Evolutionary conservation across 352 stramenopile species (phyloP).

Genomic region (Phytophthora ramorum): DNA sequence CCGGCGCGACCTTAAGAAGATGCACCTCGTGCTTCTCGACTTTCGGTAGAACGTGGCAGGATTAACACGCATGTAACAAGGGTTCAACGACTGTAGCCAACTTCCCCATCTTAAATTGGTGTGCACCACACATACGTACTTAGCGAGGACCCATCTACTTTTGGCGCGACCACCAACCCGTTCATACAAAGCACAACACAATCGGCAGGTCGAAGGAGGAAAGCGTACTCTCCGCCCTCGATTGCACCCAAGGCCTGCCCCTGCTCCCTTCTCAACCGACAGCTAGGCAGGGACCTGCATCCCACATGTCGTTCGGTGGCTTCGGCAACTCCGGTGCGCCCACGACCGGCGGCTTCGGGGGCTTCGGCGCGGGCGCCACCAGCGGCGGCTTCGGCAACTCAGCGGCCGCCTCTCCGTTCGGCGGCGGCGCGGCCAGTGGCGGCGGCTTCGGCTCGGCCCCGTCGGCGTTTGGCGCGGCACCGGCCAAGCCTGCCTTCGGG

Average conservation of each 20-base stretch:
- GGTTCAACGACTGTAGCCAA: not conserved
- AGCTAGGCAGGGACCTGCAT: conserved; percentile 25
- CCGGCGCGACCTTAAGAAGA: conserved; percentile 79
- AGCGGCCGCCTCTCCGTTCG: conserved; percentile 60
- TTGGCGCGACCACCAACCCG: conserved; percentile 19
- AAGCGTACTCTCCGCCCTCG: conserved; percentile 5
- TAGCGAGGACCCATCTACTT: conserved; percentile 6
- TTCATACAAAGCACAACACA: conserved; percentile 35
- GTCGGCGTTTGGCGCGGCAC: conserved; percentile 53
- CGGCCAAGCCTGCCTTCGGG: conserved; percentile 49
- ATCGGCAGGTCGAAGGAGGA: conserved; percentile 25
- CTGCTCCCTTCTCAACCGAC: conserved; percentile 4
- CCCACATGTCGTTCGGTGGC: conserved; percentile 59
- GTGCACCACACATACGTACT: conserved; percentile 23
- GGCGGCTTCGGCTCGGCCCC: conserved; percentile 37
- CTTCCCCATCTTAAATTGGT: conserved; percentile 22
- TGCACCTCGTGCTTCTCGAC: conserved; percentile 78
- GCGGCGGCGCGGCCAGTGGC: conserved; percentile 33
- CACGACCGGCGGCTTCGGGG: conserved; percentile 55
- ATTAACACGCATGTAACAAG: not conserved
- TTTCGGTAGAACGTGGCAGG: conserved; percentile 36
- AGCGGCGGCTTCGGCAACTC: conserved; percentile 48
- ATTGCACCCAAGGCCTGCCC: conserved; percentile 6
- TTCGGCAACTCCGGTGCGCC: conserved; percentile 52
- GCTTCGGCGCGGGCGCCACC: conserved; percentile 38